These are phyloP conservation scores for Coniella lustricola DNA, from an alignment of 2,329 filamentous ascomycete genomes.

Conservation along the genomic window DNA sequence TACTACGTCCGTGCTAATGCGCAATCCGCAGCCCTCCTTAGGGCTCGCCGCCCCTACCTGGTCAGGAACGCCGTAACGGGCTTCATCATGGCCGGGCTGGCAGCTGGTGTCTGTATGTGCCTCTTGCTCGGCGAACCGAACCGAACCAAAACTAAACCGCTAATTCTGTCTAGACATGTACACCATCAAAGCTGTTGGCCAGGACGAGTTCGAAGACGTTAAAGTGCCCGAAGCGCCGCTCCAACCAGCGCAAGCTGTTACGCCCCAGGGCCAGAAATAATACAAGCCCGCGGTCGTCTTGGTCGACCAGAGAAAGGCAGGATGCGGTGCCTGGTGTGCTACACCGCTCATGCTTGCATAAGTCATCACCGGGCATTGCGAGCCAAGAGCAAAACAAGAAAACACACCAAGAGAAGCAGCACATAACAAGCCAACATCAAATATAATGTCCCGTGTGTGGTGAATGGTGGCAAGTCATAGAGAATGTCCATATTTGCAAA, in stretches of 20 bases:
- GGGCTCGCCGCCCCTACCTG: slow-evolving; percentile 85
- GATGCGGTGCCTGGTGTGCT: too few species aligned
- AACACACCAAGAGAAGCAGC: too few species aligned
- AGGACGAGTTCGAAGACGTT: slow-evolving; percentile 96
- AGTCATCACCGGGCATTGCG: too few species aligned
- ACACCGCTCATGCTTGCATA: too few species aligned
- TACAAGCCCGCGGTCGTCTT: background rate
- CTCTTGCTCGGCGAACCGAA: background rate
- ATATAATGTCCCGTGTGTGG: too few species aligned
- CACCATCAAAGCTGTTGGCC: slow-evolving; percentile 76
- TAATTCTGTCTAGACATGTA: slow-evolving; percentile 41
- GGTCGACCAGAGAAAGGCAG: too few species aligned
- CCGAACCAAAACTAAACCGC: background rate
- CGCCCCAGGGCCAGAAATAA: slow-evolving; percentile 24
- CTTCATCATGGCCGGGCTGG: slow-evolving; percentile 63
- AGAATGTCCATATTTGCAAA: too few species aligned
- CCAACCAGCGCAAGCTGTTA: slow-evolving; percentile 14
- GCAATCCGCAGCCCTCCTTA: slow-evolving; percentile 81
- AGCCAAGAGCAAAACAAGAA: too few species aligned
- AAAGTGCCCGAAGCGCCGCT: slow-evolving; percentile 70
- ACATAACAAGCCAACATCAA: too few species aligned
- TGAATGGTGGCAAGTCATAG: too few species aligned
- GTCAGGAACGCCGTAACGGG: slow-evolving; percentile 84
- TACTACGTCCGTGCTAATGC: slow-evolving; percentile 90
- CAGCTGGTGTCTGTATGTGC: slow-evolving; percentile 78